These are phyloP conservation scores for Talaromyces thailandensis DNA, from an alignment of 495 filamentous ascomycete genomes.

Conservation along the genomic window DNA sequence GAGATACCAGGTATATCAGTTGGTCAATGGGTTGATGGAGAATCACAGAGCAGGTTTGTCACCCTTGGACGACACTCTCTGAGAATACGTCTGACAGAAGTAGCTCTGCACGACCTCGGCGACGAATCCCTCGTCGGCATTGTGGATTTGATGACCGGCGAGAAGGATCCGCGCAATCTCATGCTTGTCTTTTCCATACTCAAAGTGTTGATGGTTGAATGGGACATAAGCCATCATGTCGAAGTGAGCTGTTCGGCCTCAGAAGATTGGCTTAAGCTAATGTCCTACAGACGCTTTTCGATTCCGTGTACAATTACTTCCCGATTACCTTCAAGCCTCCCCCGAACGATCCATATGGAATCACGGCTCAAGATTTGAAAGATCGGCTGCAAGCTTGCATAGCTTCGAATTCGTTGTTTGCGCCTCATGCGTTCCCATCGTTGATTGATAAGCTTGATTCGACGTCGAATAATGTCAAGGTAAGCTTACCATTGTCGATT, in stretches of 20 bases:
- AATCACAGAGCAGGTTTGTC: conserved; percentile 50
- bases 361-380: conserved; percentile 67
- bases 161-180: conserved; percentile 70
- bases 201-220: conserved; percentile 64
- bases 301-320: conserved; percentile 71
- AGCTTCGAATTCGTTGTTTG: conserved; percentile 57
- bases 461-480: conserved; percentile 65
- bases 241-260: conserved; percentile 37
- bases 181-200: conserved; percentile 72
- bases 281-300: conserved; percentile 49
- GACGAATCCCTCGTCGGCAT: conserved; percentile 53
- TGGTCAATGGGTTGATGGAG: conserved; percentile 57
- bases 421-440: conserved; percentile 58
- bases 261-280: conserved; percentile 15
- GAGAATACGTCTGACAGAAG: conserved; percentile 8
- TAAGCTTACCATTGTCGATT: conserved; percentile 13
- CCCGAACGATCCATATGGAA: conserved; percentile 65
- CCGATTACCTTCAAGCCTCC: conserved; percentile 70
- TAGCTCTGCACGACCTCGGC: conserved; percentile 45
- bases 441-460: conserved; percentile 71
- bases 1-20: conserved; percentile 52
- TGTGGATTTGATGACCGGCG: conserved; percentile 60
- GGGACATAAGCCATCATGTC: conserved; percentile 53
- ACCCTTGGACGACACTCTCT: background rate
- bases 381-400: conserved; percentile 62